Evolutionary conservation across 1,284 basidiomycete species (phyloP), one percentile per base, ranked within the genome.

Genomic region (Polyporus tsugae): DNA sequence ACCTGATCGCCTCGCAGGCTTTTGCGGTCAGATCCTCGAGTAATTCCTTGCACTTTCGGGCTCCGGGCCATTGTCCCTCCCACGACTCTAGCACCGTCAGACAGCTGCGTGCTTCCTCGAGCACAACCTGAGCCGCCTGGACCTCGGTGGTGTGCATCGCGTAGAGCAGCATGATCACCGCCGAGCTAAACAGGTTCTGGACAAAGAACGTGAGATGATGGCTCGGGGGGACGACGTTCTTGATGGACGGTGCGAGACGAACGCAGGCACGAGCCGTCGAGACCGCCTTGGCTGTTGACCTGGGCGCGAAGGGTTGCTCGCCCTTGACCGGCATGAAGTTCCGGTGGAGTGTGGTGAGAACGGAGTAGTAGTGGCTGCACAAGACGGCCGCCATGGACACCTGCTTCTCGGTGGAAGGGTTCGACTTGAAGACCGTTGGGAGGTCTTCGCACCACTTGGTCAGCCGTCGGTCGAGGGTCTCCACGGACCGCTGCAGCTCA

Each of bases 161-260:
- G 80, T 92, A 96, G 3, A 96, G 83, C 44, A 96, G 82, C 58
- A 96, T 89, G 75, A 96, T 95, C 67, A 96, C 93, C 1, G 94
- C 93, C 38, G 94, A 95, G 73, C 93, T 95, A 84, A 96, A 96
- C 22, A 96, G 86, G 75, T 95, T 94, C 76, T 96, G 95, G 67
- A 95, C 94, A 83, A 95, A 96, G 79, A 96, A 95, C 1, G 95
- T 94, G 44, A 96, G 86, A 78, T 96, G 94, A 76, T 96, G 95
- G 15, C 94, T 95, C 5, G 93, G 87, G 4, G 95, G 94, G 1
- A 96, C 92, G 60, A 93, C 89, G 73, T 93, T 90, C 77, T 90
- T 93, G 80, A 95, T 92, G 17, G 94, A 93, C 49, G 94, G 91
- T 1, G 95, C 95, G 62, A 96, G 87, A 64, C 91, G 89, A 72